phyloP scores from a whole-genome alignment of 2,329 filamentous ascomycete species.

The Colletotrichum cordylinicola region DNA sequence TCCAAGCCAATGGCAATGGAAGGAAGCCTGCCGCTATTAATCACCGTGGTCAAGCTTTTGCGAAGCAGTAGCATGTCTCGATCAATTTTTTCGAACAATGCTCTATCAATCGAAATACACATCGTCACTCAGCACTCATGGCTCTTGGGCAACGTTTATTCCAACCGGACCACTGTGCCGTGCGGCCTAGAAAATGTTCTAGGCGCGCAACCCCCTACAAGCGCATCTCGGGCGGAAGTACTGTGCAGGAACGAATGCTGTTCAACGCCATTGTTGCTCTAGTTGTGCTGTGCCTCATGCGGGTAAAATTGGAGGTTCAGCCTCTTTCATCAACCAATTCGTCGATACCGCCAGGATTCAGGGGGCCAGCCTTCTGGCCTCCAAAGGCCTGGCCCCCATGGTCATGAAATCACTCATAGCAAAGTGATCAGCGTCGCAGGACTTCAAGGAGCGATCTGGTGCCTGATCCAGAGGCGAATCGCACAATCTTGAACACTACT shows the following conservation, averaged over 20 bases:
- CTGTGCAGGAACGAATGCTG: background rate
- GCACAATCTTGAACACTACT: background rate
- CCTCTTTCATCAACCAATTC: background rate
- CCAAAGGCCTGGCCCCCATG: background rate
- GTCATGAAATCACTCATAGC: background rate
- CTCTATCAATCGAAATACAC: background rate
- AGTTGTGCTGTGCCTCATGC: background rate
- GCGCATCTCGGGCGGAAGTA: background rate
- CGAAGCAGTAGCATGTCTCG: background rate
- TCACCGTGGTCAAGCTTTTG: background rate
- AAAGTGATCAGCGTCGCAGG: background rate
- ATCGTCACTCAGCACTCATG: background rate
- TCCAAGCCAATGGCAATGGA: background rate
- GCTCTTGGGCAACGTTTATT: background rate
- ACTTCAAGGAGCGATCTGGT: background rate
- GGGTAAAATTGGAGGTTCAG: background rate
- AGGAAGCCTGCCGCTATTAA: background rate
- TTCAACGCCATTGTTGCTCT: background rate
- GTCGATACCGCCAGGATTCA: background rate
- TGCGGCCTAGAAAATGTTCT: background rate
- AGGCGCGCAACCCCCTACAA: background rate
- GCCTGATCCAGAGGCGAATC: background rate
- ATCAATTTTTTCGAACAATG: background rate
- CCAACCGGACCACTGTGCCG: background rate
- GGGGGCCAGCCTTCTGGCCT: background rate